Percentiles rank a stretch among this genome's conserved stretches.
phyloP scores from a whole-genome alignment of 768 basidiomycete genomes.

The Dioszegia crocea region DNA sequence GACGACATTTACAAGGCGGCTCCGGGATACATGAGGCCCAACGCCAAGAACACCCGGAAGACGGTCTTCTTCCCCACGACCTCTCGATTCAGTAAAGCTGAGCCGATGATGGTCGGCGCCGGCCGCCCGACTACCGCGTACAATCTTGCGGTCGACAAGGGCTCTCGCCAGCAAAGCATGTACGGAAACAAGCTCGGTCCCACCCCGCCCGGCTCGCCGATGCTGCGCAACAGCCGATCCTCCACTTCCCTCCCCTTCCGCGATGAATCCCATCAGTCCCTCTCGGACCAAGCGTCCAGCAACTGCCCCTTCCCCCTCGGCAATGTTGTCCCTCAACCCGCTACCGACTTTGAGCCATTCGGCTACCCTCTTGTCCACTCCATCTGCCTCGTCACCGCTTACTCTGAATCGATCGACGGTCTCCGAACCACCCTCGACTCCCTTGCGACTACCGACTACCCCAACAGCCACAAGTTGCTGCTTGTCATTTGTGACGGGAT shows the following conservation, averaged over 20 bases:
- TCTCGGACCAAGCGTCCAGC: slow-evolving; percentile 32
- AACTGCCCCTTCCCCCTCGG: slow-evolving; percentile 87
- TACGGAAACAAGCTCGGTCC: slow-evolving; percentile 52
- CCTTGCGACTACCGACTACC: slow-evolving; percentile 95
- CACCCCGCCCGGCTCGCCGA: slow-evolving; percentile 69
- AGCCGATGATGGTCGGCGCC: slow-evolving; percentile 56
- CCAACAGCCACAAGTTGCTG: slow-evolving; percentile 93
- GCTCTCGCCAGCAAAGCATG: slow-evolving; percentile 50
- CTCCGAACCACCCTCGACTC: slow-evolving; percentile 97
- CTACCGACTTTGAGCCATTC: slow-evolving; percentile 88
- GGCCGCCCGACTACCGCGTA: slow-evolving; percentile 48
- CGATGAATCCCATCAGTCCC: slow-evolving; percentile 49
- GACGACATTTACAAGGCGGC: slow-evolving; percentile 92
- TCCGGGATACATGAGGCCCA: slow-evolving; percentile 83
- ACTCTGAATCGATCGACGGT: slow-evolving; percentile 95
- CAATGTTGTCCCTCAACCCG: slow-evolving; percentile 87
- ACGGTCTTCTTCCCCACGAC: slow-evolving; percentile 54
- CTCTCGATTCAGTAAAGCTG: slow-evolving; percentile 62
- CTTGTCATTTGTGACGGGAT: slow-evolving; percentile 96
- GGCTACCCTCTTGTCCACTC: slow-evolving; percentile 90
- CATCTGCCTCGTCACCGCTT: slow-evolving; percentile 95
- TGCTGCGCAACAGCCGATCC: slow-evolving; percentile 70
- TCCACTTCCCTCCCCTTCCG: slow-evolving; percentile 67
- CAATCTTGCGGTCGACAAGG: slow-evolving; percentile 30
- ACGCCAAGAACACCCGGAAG: slow-evolving; percentile 55